Percentiles rank a stretch among this genome's conserved stretches.
Evolutionary conservation across 805 yeast genomes (phyloP).

Genomic region (Barnettozyma sucrosica): DNA sequence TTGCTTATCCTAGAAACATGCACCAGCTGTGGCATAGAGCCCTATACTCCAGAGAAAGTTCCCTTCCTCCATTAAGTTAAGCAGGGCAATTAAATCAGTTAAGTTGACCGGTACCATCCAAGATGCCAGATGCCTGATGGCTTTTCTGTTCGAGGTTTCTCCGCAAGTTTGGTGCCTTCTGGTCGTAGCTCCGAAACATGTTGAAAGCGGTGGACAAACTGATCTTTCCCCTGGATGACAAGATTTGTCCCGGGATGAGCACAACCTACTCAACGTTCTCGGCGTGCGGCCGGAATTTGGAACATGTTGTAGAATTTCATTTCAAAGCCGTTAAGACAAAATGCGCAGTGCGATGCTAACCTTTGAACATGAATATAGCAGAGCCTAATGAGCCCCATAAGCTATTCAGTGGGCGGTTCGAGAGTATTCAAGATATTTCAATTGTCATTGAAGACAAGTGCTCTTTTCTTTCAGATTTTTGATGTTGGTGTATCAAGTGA

Average conservation of each 20-base stretch:
- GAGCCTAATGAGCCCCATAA: too few relatives aligned
- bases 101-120: too few relatives aligned
- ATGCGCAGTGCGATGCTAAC: too few relatives aligned
- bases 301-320: neutral
- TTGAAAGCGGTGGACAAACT: neutral
- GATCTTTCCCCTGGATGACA: too few relatives aligned
- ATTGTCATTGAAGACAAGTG: too few relatives aligned
- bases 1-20: too few relatives aligned
- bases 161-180: neutral
- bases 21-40: too few relatives aligned
- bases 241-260: neutral
- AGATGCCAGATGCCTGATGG: too few relatives aligned
- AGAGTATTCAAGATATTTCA: neutral
- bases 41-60: too few relatives aligned
- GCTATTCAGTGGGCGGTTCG: neutral
- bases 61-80: too few relatives aligned
- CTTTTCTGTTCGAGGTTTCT: neutral
- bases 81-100: too few relatives aligned
- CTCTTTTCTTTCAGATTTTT: neutral
- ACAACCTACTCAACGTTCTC: neutral
- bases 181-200: neutral
- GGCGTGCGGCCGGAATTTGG: neutral
- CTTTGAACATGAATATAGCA: too few relatives aligned
- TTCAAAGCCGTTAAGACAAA: neutral
- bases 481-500: neutral